Base-by-base conservation (phyloP, 495 filamentous ascomycete genomes). In the Copromyces sp. region DNA sequence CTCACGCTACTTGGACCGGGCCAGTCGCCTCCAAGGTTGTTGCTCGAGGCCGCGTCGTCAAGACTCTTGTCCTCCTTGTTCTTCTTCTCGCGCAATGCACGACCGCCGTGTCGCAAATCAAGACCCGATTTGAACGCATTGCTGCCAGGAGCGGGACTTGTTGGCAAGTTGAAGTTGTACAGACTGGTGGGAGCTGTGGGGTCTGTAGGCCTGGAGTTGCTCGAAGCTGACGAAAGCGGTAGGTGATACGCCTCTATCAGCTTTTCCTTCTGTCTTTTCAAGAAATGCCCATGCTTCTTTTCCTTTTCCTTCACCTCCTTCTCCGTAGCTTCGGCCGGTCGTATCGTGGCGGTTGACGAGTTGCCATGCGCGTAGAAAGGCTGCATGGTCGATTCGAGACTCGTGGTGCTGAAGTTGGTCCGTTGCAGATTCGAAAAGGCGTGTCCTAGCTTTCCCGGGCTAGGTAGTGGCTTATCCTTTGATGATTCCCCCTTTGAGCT, bases 191-290 rank as follows among this genome's bases (percentile, higher is more conserved):
- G 93, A 4, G 93, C 93, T 75, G 87, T 91, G 0, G 94, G 93
- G 78, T 97, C 93, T 3, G 90, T 89, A 1, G 94, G 92, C 77
- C 88, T 90, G 6, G 94, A 97, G 79, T 97, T 98, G 78, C 92
- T 95, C 38, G 89, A 90, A 24, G 94, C 94, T 3, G 95, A 98
- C 0, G 94, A 97, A 1, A 98, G 86, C 3, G 94, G 87, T 42
- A 91, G 86, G 75, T 95, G 89, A 70, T 94, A 91, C 70, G 96
- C 93, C 69, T 90, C 87, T 76, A 91, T 94, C 29, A 94, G 82
- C 80, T 96, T 98, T 79, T 98, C 87, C 81, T 97, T 97, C 82
- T 96, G 93, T 65, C 95, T 87, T 3, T 93, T 94, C 69, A 98
- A 78, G 78, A 98, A 98, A 77, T 98, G 92, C 53, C 53, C 53